A percentile compares a stretch with the other conserved stretches of the same genome.
These are phyloP conservation scores for Carnegiea gigantea DNA, from an alignment of 179 eudicot genomes.

Conservation along the genomic window DNA sequence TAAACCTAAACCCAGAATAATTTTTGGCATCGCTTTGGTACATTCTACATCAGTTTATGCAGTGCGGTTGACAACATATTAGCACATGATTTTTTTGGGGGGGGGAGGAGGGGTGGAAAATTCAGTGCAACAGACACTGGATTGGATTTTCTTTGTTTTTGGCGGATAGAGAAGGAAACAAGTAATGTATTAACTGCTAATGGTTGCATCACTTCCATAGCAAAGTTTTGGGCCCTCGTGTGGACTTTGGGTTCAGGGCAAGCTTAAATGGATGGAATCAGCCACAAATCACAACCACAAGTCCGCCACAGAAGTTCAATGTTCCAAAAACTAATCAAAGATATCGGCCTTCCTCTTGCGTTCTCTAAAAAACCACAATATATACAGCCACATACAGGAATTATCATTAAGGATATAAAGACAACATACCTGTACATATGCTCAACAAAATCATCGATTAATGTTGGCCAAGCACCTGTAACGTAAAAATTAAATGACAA, in stretches of 20 bases:
- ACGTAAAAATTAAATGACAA: not conserved
- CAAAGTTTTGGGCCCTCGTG: not conserved
- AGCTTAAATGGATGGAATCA: not conserved
- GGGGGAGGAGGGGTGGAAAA: no score
- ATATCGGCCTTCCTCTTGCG: not conserved
- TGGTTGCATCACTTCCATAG: not conserved
- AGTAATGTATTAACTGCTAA: not conserved
- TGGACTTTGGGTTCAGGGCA: not conserved
- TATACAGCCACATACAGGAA: not conserved
- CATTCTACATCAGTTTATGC: not conserved
- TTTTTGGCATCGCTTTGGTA: not conserved
- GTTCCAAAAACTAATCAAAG: not conserved
- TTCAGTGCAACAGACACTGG: not conserved
- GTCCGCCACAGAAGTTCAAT: not conserved
- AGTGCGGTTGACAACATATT: not conserved
- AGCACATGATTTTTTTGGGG: no score
- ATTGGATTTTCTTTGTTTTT: no score
- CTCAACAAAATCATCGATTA: constrained; percentile 93
- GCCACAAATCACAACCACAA: not conserved
- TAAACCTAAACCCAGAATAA: not conserved
- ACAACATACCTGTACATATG: constrained; percentile 86
- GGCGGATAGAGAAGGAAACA: not conserved
- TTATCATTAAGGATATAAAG: not conserved
- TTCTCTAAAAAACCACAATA: not conserved
- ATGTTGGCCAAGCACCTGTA: constrained; percentile 95